A percentile compares a stretch with the other conserved stretches of the same genome.
phyloP scores from a whole-genome alignment of 2,329 filamentous ascomycete species.

The Phoma sp. region DNA sequence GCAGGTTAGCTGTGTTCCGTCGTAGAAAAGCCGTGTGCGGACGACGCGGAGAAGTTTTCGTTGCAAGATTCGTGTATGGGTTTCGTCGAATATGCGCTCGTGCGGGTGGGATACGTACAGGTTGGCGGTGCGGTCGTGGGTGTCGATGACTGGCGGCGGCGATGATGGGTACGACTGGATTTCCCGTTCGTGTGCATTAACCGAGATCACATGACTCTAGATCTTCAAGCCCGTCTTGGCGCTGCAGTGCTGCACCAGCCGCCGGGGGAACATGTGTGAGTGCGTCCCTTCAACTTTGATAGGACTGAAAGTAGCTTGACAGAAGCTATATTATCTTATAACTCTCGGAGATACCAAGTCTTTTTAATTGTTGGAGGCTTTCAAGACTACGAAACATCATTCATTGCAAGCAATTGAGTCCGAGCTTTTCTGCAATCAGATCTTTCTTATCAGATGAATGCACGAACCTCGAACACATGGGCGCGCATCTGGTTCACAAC shows the following conservation, averaged over 20 bases:
- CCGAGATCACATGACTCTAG: constrained; percentile 29
- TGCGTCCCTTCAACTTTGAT: too few species aligned
- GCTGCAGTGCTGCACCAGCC: too few species aligned
- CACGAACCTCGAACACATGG: constrained; percentile 9
- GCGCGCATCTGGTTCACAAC: neutral
- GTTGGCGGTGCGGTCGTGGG: constrained; percentile 39
- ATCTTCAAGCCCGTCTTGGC: constrained; percentile 22
- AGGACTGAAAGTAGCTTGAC: too few species aligned
- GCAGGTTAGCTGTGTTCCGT: constrained; percentile 31
- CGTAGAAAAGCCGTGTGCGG: constrained; percentile 6
- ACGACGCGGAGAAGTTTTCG: constrained; percentile 6
- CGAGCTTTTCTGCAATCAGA: neutral
- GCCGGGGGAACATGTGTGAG: too few species aligned
- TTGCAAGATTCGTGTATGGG: constrained; percentile 12
- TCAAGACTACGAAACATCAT: too few species aligned
- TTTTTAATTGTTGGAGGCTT: too few species aligned
- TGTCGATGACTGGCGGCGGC: constrained; percentile 41
- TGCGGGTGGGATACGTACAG: constrained; percentile 41
- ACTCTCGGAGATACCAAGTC: too few species aligned
- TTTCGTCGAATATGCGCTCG: constrained; percentile 5
- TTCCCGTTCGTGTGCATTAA: constrained; percentile 19
- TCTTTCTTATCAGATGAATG: constrained; percentile 16
- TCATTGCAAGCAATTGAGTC: too few species aligned
- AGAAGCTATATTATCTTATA: too few species aligned
- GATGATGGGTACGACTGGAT: constrained; percentile 32